Conservation (phyloP, 192 early-diverging fungal genomes). For the Podochytrium sp. region DNA sequence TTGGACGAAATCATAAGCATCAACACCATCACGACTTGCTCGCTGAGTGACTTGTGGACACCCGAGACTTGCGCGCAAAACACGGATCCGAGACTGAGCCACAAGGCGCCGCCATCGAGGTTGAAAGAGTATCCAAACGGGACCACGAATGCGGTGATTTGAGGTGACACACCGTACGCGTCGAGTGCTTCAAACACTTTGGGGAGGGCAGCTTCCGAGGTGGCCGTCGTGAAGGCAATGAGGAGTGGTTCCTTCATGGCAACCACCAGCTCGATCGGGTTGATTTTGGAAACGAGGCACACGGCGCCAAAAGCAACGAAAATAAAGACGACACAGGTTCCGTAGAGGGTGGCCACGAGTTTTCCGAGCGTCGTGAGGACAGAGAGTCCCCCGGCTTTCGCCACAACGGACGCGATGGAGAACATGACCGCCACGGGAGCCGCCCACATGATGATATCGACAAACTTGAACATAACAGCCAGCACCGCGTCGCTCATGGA, state of each 20-base stretch:
- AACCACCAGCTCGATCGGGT: constrained; percentile 55
- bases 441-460: constrained; percentile 32
- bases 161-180: constrained; percentile 65
- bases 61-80: constrained; percentile 69
- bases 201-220: constrained; percentile 73
- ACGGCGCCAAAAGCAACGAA: constrained; percentile 62
- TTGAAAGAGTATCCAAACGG: constrained; percentile 77
- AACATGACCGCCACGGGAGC: constrained; percentile 73
- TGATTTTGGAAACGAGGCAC: constrained; percentile 56
- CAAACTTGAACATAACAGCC: constrained; percentile 65
- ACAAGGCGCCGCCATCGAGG: constrained; percentile 76
- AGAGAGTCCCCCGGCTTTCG: constrained; percentile 55
- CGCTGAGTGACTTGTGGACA: constrained; percentile 50
- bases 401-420: constrained; percentile 64
- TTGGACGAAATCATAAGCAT: constrained; percentile 72
- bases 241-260: constrained; percentile 64
- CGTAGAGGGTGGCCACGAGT: constrained; percentile 68
- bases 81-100: constrained; percentile 62
- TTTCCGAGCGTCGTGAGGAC: constrained; percentile 64
- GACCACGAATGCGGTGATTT: constrained; percentile 70
- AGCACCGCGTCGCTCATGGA: constrained; percentile 59
- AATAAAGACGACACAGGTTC: constrained; percentile 62
- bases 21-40: constrained; percentile 69
- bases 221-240: constrained; percentile 77
- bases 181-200: constrained; percentile 73